Evolutionary conservation across 345 rosid species (phyloP).

Genomic region (Populus alba): DNA sequence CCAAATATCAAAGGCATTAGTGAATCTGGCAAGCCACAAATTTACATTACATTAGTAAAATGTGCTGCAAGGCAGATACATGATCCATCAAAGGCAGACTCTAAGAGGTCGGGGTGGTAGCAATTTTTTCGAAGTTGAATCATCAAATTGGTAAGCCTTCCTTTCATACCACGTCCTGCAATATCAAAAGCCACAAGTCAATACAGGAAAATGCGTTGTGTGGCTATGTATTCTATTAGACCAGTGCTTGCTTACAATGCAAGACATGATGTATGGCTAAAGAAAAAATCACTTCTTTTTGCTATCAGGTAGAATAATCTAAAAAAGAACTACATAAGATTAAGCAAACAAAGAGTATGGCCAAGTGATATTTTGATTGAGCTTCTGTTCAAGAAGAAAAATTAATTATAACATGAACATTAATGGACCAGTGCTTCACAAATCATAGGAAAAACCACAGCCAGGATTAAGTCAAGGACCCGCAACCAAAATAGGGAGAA

Average conservation of each 20-base stretch:
- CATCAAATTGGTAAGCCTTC: constrained; percentile 74
- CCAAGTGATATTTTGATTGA: too few species aligned
- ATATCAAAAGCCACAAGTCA: constrained; percentile 5
- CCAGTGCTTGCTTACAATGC: background rate
- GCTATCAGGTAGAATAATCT: background rate
- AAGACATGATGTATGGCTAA: background rate
- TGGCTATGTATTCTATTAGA: background rate
- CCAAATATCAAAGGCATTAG: constrained; percentile 4
- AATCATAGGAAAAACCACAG: background rate
- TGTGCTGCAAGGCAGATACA: constrained; percentile 37
- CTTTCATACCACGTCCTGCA: constrained; percentile 56
- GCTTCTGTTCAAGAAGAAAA: background rate
- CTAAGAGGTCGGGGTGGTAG: constrained; percentile 95
- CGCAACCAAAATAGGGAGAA: background rate
- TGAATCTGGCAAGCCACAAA: background rate
- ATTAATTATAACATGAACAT: background rate
- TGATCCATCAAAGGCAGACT: constrained; percentile 63
- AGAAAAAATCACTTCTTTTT: background rate
- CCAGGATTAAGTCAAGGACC: background rate
- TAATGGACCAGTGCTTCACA: background rate
- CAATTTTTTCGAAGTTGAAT: constrained; percentile 92
- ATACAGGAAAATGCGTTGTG: background rate
- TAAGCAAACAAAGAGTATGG: background rate
- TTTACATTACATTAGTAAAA: background rate
- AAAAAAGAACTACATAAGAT: too few species aligned